Base-by-base conservation (phyloP, 2,329 filamentous ascomycete genomes). In the Aspergillus carbonarius region DNA sequence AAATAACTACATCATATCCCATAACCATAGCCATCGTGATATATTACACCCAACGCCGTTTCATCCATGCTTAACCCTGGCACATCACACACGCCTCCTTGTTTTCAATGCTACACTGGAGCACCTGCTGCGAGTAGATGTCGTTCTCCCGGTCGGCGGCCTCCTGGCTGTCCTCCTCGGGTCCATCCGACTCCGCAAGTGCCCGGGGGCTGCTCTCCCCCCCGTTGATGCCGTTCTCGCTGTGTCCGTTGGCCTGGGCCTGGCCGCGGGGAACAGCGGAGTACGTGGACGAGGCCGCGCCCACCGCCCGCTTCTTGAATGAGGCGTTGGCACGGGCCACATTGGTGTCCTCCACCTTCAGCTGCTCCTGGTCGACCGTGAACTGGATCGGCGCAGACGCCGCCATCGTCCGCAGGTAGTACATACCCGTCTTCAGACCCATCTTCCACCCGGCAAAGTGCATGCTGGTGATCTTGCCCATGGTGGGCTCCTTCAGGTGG, bases 391-490 rank as follows among this genome's bases (percentile, higher is more conserved):
- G 95, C 48, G 93, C 92, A 17, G 93, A 93, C 35, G 95, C 95
- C 63, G 95, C 95, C 87, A 96, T 95, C 49, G 95, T 99, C 71
- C 95, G 92, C 69, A 99, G 88, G 80, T 99, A 99, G 88, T 99
- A 99, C 95, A 99, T 98, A 82, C 95, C 95, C 35, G 95, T 99
- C 89, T 99, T 99, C 68, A 99, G 86, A 72, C 95, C 95, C 66
- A 98, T 88, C 85, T 98, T 99, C 95, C 95, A 99, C 70, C 95
- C 95, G 50, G 95, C 86, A 74, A 99, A 99, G 82, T 99, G 95
- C 95, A 99, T 99, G 77, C 90, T 95, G 60, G 95, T 99, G 77
- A 99, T 96, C 85, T 99, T 99, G 80, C 95, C 95, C 93, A 99
- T 98, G 53, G 93, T 96, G 42, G 95, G 95, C 72, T 98, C 93